These are phyloP conservation scores for Volvox carteri DNA, from an alignment of 163 green algal species.

Conservation along the genomic window DNA sequence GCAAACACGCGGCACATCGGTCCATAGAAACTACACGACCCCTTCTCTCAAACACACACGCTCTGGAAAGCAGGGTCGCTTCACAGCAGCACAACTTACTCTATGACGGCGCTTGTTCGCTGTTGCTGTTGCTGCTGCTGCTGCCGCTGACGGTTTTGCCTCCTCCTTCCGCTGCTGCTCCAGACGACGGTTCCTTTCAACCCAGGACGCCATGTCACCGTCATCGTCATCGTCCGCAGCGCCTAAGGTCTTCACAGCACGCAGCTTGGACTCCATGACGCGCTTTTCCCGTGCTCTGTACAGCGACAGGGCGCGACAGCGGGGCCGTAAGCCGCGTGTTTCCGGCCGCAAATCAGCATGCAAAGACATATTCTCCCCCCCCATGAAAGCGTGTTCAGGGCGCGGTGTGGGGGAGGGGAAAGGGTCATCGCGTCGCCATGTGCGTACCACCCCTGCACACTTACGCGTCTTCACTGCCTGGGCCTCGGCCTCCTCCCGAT, in stretches of 20 bases:
- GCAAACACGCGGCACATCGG: too few species aligned
- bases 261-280: conserved; percentile 35
- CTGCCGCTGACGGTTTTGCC: too few species aligned
- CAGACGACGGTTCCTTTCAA: conserved; percentile 68
- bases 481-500: conserved; percentile 55
- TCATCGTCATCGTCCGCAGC: conserved; percentile 75
- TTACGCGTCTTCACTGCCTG: conserved; percentile 63
- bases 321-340: not conserved
- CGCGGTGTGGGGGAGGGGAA: not conserved
- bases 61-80: too few species aligned
- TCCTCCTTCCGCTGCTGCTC: conserved; percentile 48
- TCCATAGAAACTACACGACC: too few species aligned
- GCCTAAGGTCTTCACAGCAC: conserved; percentile 69
- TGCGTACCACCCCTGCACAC: not conserved
- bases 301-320: not conserved
- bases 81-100: too few species aligned
- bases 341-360: not conserved
- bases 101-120: conserved; percentile 20
- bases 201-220: conserved; percentile 80
- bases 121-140: conserved; percentile 21
- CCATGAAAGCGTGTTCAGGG: not conserved
- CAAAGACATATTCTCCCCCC: not conserved
- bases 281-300: conserved; percentile 50
- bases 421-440: not conserved
- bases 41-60: too few species aligned